These are phyloP conservation scores for Lipomyces yarrowii DNA, from an alignment of 1,139 yeast genomes.

Conservation along the genomic window DNA sequence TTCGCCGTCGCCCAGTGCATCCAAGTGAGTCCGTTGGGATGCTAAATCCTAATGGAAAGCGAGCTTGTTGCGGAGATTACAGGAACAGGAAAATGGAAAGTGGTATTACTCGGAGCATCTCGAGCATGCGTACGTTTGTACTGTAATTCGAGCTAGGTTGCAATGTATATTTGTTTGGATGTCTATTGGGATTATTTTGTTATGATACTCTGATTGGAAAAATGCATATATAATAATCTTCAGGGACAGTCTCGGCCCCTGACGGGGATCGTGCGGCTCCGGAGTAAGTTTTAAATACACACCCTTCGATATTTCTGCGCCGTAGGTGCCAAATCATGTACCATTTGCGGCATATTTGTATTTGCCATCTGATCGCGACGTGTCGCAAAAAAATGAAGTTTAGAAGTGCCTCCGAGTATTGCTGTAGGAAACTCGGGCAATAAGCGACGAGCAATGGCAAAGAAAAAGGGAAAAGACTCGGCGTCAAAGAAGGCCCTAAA, in stretches of 20 bases:
- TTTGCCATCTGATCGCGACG: neutral
- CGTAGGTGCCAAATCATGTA: neutral
- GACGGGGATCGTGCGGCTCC: neutral
- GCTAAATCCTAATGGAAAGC: constrained; percentile 19
- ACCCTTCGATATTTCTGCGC: neutral
- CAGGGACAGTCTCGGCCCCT: neutral
- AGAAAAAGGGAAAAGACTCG: constrained; percentile 76
- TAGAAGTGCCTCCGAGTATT: neutral
- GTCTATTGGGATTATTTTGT: neutral
- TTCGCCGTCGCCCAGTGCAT: constrained; percentile 1
- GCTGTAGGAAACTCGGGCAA: neutral
- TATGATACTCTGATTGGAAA: neutral
- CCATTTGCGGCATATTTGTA: neutral
- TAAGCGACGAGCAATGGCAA: constrained; percentile 58
- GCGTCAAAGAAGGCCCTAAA: constrained; percentile 85
- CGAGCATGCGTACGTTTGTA: neutral
- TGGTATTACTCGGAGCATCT: constrained; percentile 3
- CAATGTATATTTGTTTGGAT: neutral
- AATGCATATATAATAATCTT: neutral
- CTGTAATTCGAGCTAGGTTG: neutral
- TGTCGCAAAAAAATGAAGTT: neutral
- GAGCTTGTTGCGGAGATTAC: neutral
- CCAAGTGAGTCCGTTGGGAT: constrained; percentile 10
- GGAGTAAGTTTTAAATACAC: neutral
- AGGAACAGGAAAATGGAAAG: neutral